Evolutionary conservation across 2,329 filamentous ascomycete species (phyloP).

Genomic region (Colletotrichum ledebouriae): DNA sequence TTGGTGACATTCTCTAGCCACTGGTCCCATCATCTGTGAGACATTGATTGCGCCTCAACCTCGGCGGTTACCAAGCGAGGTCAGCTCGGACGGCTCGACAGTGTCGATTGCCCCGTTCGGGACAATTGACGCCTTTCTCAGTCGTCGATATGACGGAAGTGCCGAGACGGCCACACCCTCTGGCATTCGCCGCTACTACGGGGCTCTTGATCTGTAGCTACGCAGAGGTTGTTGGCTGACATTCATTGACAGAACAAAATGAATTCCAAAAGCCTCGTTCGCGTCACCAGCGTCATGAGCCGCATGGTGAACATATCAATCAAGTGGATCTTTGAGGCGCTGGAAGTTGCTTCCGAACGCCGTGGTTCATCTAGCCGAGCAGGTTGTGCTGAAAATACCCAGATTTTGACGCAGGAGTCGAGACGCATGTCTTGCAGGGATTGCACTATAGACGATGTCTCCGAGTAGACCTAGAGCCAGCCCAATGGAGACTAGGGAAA

Average conservation of each 20-base stretch:
- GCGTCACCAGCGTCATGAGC: constrained; percentile 15
- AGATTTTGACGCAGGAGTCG: constrained; percentile 6
- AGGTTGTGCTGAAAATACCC: constrained; percentile 9
- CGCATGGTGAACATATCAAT: constrained; percentile 25
- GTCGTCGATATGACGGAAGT: not conserved
- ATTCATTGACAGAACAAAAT: not conserved
- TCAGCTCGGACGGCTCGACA: constrained; percentile 12
- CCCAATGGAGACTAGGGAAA: too few species aligned
- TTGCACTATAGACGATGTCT: constrained; percentile 2
- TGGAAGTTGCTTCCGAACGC: constrained; percentile 8
- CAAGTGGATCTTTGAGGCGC: constrained; percentile 9
- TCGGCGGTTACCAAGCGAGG: constrained; percentile 17
- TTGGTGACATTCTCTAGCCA: constrained; percentile 13
- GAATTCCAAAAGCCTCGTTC: not conserved
- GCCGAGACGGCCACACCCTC: constrained; percentile 15
- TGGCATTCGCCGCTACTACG: constrained; percentile 18
- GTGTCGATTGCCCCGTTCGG: constrained; percentile 13
- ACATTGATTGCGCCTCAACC: constrained; percentile 28
- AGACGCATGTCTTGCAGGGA: constrained; percentile 4
- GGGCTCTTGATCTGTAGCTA: constrained; percentile 1
- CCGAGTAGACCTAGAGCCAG: too few species aligned
- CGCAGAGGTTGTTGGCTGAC: too few species aligned
- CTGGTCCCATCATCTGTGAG: constrained; percentile 25
- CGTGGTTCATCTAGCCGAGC: constrained; percentile 3
- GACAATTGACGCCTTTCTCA: constrained; percentile 5